Evolutionary conservation across 2,329 filamentous ascomycete genomes (phyloP), one percentile per base, ranked within the genome.

Genomic region (Curvularia spicifera): DNA sequence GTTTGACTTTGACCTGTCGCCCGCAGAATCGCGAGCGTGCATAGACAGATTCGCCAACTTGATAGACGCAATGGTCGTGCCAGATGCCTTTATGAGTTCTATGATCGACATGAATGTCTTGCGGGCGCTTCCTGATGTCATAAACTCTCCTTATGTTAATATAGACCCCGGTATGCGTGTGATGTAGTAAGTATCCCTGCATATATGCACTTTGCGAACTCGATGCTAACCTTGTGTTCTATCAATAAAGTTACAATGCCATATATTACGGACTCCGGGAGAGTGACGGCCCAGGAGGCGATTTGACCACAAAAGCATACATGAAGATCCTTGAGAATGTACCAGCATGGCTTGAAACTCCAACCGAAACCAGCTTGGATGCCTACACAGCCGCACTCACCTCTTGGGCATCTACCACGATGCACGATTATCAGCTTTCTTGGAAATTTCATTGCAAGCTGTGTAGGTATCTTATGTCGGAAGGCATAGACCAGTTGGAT

Each of bases 381-480:
- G 64, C 59, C 2, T 55, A 63, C 29, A 67, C 63, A 26, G 70
- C 71, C 31, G 57, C 64, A 1, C 47, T 73, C 18, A 67, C 59
- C 3, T 47, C 60, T 4, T 72, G 69, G 70, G 68, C 69, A 15
- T 63, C 66, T 2, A 63, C 70, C 33, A 67, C 56, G 33, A 67
- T 69, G 40, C 67, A 71, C 12, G 69, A 74, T 24, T 71, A 71
- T 40, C 69, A 71, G 35, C 55, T 72, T 6, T 64, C 67, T 2
- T 74, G 70, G 68, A 69, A 68, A 22, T 71, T 74, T 22, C 71
- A 74, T 48, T 61, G 63, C 56, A 71, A 71, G 46, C 56, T 66
- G 0, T 74, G 67, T 48, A 67, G 71, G 1, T 67, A 58, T 26
- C 20, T 72, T 3, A 71, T 67, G 39, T 50, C 51, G 18, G 61